Base-by-base conservation (phyloP, 1,139 yeast species). In the Scheffersomyces stambukii region DNA sequence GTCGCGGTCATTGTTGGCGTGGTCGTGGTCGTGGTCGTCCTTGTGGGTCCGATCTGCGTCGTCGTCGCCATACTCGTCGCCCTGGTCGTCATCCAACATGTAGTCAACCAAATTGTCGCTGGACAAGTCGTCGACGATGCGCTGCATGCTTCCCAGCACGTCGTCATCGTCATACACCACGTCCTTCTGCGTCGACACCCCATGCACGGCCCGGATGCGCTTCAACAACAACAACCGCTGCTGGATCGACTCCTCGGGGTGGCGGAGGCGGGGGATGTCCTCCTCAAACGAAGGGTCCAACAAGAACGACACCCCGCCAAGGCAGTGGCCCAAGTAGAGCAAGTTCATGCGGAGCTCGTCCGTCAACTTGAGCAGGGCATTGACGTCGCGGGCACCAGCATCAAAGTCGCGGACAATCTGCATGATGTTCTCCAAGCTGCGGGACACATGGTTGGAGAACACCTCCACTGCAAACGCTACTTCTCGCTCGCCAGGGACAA, bases 251-350 rank as follows among this genome's bases (percentile, higher is more conserved):
- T 64, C 66, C 8, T 51, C 43, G 19, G 46, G 49, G 35, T 58
- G 64, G 22, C 47, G 51, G 28, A 64, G 45, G 21, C 60, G 59
- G 0, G 72, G 71, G 19, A 65, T 64, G 32, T 65, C 68, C 31
- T 67, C 72, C 28, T 65, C 68, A 35, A 64, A 68, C 0, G 68
- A 63, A 0, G 95, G 89, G 48, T 88, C 96, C 43, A 85, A 74
- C 27, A 89, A 57, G 30, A 74, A 66, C 13, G 95, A 72, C n/a
- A 77, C 64, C 14, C 96, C 96, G 30, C 94, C 77, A 3, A 82
- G 48, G 0, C 77, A 61, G 32, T 79, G 77, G 1, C 84, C 69
- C 31, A 83, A 50, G 33, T 71, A 74, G 25, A 78, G 55, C 40
- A 82, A 58, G 41, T 72, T 70, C 43, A 73, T 73, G 19, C 76